These are phyloP conservation scores for Penicillium maclennaniae DNA, from an alignment of 495 filamentous ascomycete genomes.

Conservation along the genomic window DNA sequence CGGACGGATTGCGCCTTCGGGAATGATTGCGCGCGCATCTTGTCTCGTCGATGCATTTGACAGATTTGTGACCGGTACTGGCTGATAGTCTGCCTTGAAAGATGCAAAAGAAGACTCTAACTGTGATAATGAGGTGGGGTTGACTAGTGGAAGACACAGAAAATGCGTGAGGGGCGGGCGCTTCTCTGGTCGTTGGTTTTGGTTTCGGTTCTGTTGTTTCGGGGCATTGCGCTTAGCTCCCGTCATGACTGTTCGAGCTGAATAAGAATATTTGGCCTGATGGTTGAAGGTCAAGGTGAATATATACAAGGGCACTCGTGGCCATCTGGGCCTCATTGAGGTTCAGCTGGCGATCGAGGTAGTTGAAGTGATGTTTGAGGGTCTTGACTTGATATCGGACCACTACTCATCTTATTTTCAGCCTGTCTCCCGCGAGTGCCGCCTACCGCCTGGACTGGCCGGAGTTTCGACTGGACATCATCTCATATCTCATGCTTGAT, in stretches of 20 bases:
- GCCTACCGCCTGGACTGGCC: too few species aligned
- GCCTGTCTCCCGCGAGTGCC: too few species aligned
- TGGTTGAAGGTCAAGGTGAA: background rate
- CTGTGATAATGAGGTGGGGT: conserved; percentile 55
- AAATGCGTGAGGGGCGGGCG: conserved; percentile 73
- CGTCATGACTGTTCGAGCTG: conserved; percentile 11
- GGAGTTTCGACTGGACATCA: too few species aligned
- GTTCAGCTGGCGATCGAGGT: background rate
- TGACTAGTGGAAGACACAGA: conserved; percentile 78
- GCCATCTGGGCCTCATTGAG: background rate
- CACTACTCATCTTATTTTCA: too few species aligned
- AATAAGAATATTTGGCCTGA: background rate
- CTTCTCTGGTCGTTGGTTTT: conserved; percentile 18
- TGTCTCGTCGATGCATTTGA: conserved; percentile 5
- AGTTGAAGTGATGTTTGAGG: background rate
- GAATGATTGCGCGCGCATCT: conserved; percentile 34
- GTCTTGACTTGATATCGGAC: background rate
- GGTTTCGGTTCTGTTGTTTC: conserved; percentile 5
- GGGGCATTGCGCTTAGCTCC: conserved; percentile 5
- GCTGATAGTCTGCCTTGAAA: conserved; percentile 57
- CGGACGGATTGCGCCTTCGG: conserved; percentile 66
- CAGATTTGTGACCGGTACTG: background rate
- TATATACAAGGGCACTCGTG: background rate
- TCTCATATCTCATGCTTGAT: too few species aligned
- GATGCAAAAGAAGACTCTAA: conserved; percentile 54